A percentile compares a stretch with the other conserved stretches of the same genome.
Conservation (phyloP, 2,329 filamentous ascomycete species). For the Karstenula rhodostoma region DNA sequence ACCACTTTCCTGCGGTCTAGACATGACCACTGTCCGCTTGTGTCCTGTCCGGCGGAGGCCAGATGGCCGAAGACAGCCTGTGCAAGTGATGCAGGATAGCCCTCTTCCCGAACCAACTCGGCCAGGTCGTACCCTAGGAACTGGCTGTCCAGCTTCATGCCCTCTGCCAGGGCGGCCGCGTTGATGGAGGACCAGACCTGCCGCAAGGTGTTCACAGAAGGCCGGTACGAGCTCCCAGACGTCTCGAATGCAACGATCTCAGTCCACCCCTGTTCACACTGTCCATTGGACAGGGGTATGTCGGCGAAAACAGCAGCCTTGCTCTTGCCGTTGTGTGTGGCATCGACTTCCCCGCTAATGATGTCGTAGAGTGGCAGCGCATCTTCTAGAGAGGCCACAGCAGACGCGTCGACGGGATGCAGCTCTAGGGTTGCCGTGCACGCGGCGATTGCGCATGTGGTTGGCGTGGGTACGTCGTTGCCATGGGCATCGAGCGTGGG, state of each 20-base stretch:
- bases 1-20: slow-evolving; percentile 45
- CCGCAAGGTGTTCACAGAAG: slow-evolving; percentile 57
- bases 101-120: slow-evolving; percentile 44
- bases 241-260: slow-evolving; percentile 63
- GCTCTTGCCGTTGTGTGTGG: slow-evolving; percentile 37
- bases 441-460: slow-evolving; percentile 54
- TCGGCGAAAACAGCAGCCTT: slow-evolving; percentile 56
- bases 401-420: slow-evolving; percentile 44
- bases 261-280: slow-evolving; percentile 61
- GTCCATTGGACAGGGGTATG: slow-evolving; percentile 60
- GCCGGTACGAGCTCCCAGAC: slow-evolving; percentile 52
- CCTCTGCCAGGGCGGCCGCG: slow-evolving; percentile 51
- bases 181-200: slow-evolving; percentile 59
- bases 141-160: slow-evolving; percentile 49
- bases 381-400: slow-evolving; percentile 46
- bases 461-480: slow-evolving; percentile 43
- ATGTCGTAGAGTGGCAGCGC: slow-evolving; percentile 51
- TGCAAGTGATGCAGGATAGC: slow-evolving; percentile 49
- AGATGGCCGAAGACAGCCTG: slow-evolving; percentile 49
- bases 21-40: slow-evolving; percentile 42
- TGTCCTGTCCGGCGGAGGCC: slow-evolving; percentile 35
- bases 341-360: slow-evolving; percentile 36
- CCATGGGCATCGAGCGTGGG: slow-evolving; percentile 50
- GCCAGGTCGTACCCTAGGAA: slow-evolving; percentile 47
- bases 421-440: slow-evolving; percentile 56